These are phyloP conservation scores for Starmerella floricola DNA, from an alignment of 805 yeast genomes.

Conservation along the genomic window DNA sequence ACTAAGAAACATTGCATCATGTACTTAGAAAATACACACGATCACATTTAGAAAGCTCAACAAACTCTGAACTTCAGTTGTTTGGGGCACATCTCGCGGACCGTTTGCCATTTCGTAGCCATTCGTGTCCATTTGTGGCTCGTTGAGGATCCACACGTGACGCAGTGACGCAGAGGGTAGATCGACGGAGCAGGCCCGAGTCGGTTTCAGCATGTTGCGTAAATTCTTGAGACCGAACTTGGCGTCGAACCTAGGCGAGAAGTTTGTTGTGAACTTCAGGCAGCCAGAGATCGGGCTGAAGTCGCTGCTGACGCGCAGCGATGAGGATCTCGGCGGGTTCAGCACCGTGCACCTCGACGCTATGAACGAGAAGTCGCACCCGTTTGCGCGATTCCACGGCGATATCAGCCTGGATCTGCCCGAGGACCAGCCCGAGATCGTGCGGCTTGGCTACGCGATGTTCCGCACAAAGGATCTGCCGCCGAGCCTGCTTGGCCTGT, in stretches of 20 bases:
- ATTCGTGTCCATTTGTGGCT: too few relatives aligned
- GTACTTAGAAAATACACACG: too few relatives aligned
- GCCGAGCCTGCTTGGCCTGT: conserved; percentile 32
- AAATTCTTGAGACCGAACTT: conserved; percentile 12
- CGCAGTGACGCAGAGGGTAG: too few relatives aligned
- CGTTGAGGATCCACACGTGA: too few relatives aligned
- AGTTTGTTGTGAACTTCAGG: conserved; percentile 47
- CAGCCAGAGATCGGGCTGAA: conserved; percentile 36
- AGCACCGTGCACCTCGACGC: conserved; percentile 48
- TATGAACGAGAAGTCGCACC: conserved; percentile 25
- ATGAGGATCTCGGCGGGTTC: conserved; percentile 67
- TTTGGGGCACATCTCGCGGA: too few relatives aligned
- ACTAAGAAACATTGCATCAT: too few relatives aligned
- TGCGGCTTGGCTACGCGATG: conserved; percentile 66
- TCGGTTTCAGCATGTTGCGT: conserved; percentile 11
- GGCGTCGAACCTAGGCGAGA: conserved; percentile 22
- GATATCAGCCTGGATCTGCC: conserved; percentile 57
- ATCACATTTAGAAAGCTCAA: too few relatives aligned
- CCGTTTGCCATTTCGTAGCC: too few relatives aligned
- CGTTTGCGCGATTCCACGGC: conserved; percentile 57
- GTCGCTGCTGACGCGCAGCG: conserved; percentile 50
- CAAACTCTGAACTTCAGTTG: too few relatives aligned
- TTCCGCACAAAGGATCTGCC: conserved; percentile 62
- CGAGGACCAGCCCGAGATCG: conserved; percentile 48
- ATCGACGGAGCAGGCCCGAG: too few relatives aligned